Evolutionary conservation across 2,329 filamentous ascomycete genomes (phyloP).

Genomic region (Sordariomycetes sp.): DNA sequence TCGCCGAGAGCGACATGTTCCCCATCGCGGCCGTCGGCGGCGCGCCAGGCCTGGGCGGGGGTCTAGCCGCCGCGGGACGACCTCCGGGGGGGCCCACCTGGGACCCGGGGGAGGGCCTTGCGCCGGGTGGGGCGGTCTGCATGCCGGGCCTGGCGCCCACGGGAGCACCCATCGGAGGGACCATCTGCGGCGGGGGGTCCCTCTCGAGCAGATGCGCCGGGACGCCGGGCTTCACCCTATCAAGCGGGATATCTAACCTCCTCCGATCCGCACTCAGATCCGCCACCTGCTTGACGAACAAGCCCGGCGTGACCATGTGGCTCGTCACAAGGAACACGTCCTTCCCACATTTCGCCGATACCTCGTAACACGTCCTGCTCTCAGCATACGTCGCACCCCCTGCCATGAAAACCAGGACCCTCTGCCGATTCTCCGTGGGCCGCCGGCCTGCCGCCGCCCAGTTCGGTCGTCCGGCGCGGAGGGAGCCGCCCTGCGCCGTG

Average conservation of each 20-base stretch:
- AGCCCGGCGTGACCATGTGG: slow-evolving; percentile 79
- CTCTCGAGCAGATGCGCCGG: slow-evolving; percentile 79
- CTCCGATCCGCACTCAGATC: slow-evolving; percentile 67
- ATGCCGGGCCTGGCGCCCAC: slow-evolving; percentile 8
- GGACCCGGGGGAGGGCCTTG: not conserved
- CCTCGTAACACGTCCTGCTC: slow-evolving; percentile 76
- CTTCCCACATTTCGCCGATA: slow-evolving; percentile 56
- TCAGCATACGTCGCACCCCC: slow-evolving; percentile 93
- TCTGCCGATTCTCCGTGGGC: slow-evolving; percentile 67
- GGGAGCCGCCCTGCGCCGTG: slow-evolving; percentile 51
- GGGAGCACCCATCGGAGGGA: slow-evolving; percentile 5
- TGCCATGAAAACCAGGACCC: slow-evolving; percentile 87
- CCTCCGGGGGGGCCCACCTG: slow-evolving; percentile 6
- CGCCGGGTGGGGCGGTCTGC: not conserved
- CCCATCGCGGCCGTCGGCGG: slow-evolving; percentile 43
- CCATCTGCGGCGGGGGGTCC: slow-evolving; percentile 1
- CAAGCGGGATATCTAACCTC: slow-evolving; percentile 66
- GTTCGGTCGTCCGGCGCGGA: slow-evolving; percentile 84
- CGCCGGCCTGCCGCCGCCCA: slow-evolving; percentile 78
- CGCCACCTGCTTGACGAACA: slow-evolving; percentile 72
- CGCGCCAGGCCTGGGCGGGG: slow-evolving; percentile 12
- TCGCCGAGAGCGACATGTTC: slow-evolving; percentile 33
- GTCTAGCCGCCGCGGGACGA: slow-evolving; percentile 5
- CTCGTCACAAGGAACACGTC: slow-evolving; percentile 84
- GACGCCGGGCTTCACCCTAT: slow-evolving; percentile 66